Evolutionary conservation across 1,139 yeast genomes (phyloP), one percentile per base, ranked within the genome.

Genomic region (Taphrina flavorubra): DNA sequence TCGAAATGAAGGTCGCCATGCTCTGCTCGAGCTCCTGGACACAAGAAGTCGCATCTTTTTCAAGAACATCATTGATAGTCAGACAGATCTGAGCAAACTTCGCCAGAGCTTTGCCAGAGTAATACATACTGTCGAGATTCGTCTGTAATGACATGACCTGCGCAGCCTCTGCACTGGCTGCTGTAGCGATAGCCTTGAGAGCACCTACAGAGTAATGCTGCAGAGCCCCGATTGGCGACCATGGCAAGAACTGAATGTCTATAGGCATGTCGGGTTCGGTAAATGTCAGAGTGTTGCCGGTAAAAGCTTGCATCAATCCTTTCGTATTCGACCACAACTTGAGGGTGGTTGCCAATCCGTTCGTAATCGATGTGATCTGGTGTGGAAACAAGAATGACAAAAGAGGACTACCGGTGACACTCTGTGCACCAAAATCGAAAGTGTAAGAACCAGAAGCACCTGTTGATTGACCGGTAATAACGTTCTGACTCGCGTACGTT

Each of bases 321-420:
- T 88, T 88, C 65, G 89, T 84, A 37, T 87, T 82, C 0, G 92
- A 86, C 44, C 81, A 80, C 58, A 87, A 77, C 18, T 79, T 75
- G 61, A 87, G 80, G 37, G 80, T 77, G 1, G 79, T 74, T 2
- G 76, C 72, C 68, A 82, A 80, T 1, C 77, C 75, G 1, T 79
- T 70, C 39, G 81, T 76, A 71, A 89, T 79, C 0, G 89, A 82
- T 46, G 79, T 80, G 62, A 85, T 81, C 71, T 88, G 95, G 77
- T 90, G 96, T 25, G 94, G 92, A 68, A 88, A 81, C 8, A 90
- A 89, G 77, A 85, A 89, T 2, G 88, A 77, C 61, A 88, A 78
- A 10, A 89, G 82, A 8, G 77, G 77, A 51, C 75, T 75, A 25
- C 87, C 83, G 6, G 51, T 47, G 11, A 60, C 46, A 42, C 42